These are phyloP conservation scores for Rhizopus arrhizus DNA, from an alignment of 371 early-diverging fungal genomes.

Conservation along the genomic window DNA sequence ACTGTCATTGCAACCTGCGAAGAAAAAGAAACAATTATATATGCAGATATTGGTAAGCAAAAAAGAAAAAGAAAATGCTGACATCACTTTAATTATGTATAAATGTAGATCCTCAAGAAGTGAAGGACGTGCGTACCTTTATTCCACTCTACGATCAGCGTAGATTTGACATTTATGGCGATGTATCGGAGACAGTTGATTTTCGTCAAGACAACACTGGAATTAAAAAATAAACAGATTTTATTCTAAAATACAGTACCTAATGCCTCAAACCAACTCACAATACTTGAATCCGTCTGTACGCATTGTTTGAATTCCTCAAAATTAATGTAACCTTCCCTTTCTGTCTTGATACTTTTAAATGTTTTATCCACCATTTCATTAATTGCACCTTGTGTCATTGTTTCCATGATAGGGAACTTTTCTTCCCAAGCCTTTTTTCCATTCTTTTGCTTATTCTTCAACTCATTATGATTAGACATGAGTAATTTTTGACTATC, in stretches of 20 bases:
- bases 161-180: constrained; percentile 85
- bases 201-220: constrained; percentile 33
- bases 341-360: constrained; percentile 62
- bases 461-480: constrained; percentile 5
- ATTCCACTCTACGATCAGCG: constrained; percentile 84
- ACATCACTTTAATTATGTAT: not conserved
- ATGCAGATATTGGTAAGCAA: constrained; percentile 73
- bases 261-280: constrained; percentile 73
- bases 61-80: not conserved
- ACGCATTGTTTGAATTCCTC: constrained; percentile 80
- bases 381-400: constrained; percentile 89
- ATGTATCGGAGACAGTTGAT: constrained; percentile 45
- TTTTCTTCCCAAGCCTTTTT: constrained; percentile 60
- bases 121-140: constrained; percentile 64
- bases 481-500: constrained; percentile 19
- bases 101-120: constrained; percentile 54
- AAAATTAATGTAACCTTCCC: constrained; percentile 68
- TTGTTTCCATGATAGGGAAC: constrained; percentile 87
- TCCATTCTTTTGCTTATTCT: constrained; percentile 21
- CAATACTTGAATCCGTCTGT: constrained; percentile 66
- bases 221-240: constrained; percentile 24
- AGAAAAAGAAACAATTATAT: constrained; percentile 81
- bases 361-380: constrained; percentile 93
- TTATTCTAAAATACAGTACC: constrained; percentile 66
- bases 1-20: constrained; percentile 70